Evolutionary conservation across 2,329 filamentous ascomycete genomes (phyloP).

Genomic region (Metarhizium anisopliae): DNA sequence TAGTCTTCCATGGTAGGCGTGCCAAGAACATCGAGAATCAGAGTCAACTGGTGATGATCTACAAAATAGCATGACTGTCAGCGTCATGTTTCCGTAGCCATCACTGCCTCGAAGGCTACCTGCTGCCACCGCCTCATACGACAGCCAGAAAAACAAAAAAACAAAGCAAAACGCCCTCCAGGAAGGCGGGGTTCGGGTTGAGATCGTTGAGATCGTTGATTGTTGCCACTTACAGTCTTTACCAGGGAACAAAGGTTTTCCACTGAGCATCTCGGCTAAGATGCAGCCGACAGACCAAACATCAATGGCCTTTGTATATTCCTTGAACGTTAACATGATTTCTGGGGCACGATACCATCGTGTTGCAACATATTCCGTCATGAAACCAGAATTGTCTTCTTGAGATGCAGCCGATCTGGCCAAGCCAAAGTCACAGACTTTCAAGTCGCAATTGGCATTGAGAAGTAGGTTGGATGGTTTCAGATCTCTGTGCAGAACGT

Average conservation of each 20-base stretch:
- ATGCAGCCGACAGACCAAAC: conserved; percentile 99
- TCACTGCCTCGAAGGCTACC: background rate
- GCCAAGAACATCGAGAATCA: conserved; percentile 94
- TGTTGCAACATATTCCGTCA: conserved; percentile 99
- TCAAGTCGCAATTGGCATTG: conserved; percentile 97
- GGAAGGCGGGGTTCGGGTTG: too few relatives aligned
- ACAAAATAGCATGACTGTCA: background rate
- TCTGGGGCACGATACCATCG: conserved; percentile 98
- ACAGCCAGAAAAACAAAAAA: background rate
- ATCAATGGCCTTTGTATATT: conserved; percentile 99
- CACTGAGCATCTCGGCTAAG: conserved; percentile 95
- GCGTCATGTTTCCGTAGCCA: background rate
- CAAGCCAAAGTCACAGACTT: conserved; percentile 97
- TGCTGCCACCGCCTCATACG: background rate
- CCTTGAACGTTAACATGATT: conserved; percentile 99
- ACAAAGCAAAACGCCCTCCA: background rate
- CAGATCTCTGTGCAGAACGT: conserved; percentile 92
- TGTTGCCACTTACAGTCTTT: conserved; percentile 73
- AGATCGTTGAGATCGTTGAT: background rate
- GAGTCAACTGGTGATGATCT: conserved; percentile 96
- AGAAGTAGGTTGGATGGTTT: conserved; percentile 96
- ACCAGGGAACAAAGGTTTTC: conserved; percentile 94
- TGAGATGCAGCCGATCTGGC: conserved; percentile 92
- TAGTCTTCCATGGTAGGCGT: conserved; percentile 99
- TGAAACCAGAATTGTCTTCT: conserved; percentile 99